phyloP scores from a whole-genome alignment of 2,329 filamentous ascomycete genomes.

The Ophiosphaerella korrae region DNA sequence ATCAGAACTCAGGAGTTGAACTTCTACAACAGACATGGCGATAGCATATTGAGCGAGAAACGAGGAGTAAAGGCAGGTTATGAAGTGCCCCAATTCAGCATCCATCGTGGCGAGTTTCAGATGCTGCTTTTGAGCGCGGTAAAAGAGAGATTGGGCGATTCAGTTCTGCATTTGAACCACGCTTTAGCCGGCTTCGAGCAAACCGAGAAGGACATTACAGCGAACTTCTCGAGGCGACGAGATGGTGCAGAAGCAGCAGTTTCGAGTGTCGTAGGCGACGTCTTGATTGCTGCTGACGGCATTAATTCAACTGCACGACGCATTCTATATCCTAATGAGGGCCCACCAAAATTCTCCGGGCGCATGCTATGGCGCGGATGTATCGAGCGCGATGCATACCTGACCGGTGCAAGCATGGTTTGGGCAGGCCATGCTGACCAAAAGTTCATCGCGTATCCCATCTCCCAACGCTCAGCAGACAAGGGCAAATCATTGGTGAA shows the following conservation, averaged over 20 bases:
- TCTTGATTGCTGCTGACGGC: constrained; percentile 52
- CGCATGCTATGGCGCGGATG: constrained; percentile 56
- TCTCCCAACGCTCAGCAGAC: constrained; percentile 45
- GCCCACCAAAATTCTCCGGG: constrained; percentile 52
- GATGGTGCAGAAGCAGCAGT: constrained; percentile 33
- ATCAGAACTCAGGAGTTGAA: constrained; percentile 52
- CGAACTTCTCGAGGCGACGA: constrained; percentile 41
- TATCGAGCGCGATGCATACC: constrained; percentile 47
- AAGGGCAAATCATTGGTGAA: constrained; percentile 51
- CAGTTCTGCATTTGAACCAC: constrained; percentile 49
- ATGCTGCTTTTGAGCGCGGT: constrained; percentile 52
- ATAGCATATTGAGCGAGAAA: constrained; percentile 51
- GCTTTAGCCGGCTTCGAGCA: constrained; percentile 46
- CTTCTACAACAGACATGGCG: constrained; percentile 53
- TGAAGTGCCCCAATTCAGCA: constrained; percentile 51
- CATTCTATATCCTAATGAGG: constrained; percentile 52
- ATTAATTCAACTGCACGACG: constrained; percentile 52
- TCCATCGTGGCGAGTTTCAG: constrained; percentile 55
- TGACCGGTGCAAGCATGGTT: constrained; percentile 53
- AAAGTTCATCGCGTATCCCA: constrained; percentile 56
- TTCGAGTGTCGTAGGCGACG: constrained; percentile 38
- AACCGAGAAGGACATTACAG: constrained; percentile 45
- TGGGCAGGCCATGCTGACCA: constrained; percentile 56
- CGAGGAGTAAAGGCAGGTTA: constrained; percentile 51
- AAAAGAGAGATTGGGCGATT: constrained; percentile 48